A percentile compares a stretch with the other conserved stretches of the same genome.
Evolutionary conservation across 139 green algal species (phyloP).

Genomic region (Dunaliella sp.): DNA sequence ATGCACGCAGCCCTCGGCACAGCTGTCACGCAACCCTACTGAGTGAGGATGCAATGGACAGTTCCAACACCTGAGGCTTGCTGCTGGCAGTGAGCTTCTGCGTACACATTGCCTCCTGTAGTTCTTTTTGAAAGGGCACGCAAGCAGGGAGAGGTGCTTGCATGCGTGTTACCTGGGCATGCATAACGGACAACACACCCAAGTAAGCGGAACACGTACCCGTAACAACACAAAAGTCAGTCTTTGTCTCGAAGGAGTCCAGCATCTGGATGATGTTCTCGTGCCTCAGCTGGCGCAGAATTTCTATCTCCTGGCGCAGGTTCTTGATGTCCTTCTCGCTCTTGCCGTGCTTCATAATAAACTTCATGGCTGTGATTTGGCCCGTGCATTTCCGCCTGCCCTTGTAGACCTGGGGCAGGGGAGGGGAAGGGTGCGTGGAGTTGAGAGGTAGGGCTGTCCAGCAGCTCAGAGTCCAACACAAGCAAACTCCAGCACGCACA

Average conservation of each 20-base stretch:
- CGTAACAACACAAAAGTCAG: constrained; percentile 95
- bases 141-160: no score
- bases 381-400: constrained; percentile 80
- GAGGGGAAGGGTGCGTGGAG: not conserved
- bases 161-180: no score
- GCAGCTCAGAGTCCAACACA: not conserved
- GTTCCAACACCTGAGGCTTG: no score
- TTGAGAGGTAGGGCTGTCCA: not conserved
- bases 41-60: no score
- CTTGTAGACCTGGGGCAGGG: constrained; percentile 86
- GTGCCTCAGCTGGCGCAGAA: constrained; percentile 82
- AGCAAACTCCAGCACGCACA: no score
- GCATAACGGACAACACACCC: no score
- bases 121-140: no score
- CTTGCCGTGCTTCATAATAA: constrained; percentile 96
- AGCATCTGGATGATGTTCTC: constrained; percentile 96
- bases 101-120: no score
- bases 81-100: no score
- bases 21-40: no score
- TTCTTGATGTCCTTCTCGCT: constrained; percentile 88
- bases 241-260: constrained; percentile 94
- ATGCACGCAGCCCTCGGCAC: no score
- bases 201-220: no score
- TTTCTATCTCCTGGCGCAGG: constrained; percentile 95
- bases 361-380: constrained; percentile 98